phyloP scores from a whole-genome alignment of 306 rosid genomes.

The Alnus glutinosa region DNA sequence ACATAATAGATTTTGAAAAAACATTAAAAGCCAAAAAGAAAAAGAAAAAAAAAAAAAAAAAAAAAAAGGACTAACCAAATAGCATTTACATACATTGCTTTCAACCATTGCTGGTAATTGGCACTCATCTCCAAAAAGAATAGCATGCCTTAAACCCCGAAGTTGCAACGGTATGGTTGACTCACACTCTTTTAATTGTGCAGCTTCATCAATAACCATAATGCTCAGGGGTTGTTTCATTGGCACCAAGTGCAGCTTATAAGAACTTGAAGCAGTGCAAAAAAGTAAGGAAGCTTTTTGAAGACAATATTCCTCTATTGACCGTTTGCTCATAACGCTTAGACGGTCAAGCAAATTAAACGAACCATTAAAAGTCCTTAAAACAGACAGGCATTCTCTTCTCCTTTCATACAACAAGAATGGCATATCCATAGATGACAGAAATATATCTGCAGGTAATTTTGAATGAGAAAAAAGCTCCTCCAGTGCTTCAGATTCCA shows the following conservation, averaged over 20 bases:
- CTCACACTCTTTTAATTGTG: conserved; percentile 77
- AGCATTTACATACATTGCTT: conserved; percentile 51
- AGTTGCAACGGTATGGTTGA: conserved; percentile 68
- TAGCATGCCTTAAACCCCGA: conserved; percentile 48
- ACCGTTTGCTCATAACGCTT: background rate
- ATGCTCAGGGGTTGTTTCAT: conserved; percentile 47
- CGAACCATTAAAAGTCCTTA: conserved; percentile 39
- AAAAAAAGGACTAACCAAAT: background rate
- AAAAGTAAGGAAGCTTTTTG: conserved; percentile 60
- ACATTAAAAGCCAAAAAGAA: no score
- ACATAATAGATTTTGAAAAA: background rate
- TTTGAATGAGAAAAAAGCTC: conserved; percentile 36
- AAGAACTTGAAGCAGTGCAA: conserved; percentile 71
- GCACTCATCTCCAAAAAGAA: conserved; percentile 77
- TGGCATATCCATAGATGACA: background rate
- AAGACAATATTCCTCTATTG: conserved; percentile 52
- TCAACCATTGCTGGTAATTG: conserved; percentile 74
- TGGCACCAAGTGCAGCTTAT: conserved; percentile 40
- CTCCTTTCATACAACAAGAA: conserved; percentile 31
- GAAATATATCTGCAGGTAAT: conserved; percentile 12
- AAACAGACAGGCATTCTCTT: conserved; percentile 41
- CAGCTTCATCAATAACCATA: conserved; percentile 83
- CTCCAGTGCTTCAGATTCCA: conserved; percentile 42
- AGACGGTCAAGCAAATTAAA: conserved; percentile 49
- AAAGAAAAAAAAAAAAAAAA: no score